Percentiles rank a stretch among this genome's conserved stretches.
Evolutionary conservation across 768 basidiomycete genomes (phyloP).

Genomic region (Dentipellis sp.): DNA sequence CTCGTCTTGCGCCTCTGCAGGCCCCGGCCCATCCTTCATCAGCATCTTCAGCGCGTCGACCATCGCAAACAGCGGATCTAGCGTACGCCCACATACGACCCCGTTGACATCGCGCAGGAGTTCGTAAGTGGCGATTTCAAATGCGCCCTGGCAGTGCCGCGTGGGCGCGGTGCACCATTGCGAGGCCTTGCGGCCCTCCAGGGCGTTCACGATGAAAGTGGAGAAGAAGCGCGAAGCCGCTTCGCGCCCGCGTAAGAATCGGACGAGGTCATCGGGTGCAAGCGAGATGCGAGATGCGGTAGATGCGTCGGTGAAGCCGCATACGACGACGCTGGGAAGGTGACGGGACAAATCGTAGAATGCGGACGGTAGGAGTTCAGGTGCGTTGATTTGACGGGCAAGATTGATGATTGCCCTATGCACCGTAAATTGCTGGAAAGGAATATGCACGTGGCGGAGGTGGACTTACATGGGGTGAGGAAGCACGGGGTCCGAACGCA

Average conservation of each 20-base stretch:
- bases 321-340: slow-evolving; percentile 49
- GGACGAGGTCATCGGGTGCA: slow-evolving; percentile 46
- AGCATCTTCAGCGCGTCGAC: slow-evolving; percentile 9
- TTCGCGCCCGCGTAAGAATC: slow-evolving; percentile 60
- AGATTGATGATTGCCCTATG: slow-evolving; percentile 57
- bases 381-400: slow-evolving; percentile 45
- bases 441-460: neutral
- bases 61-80: slow-evolving; percentile 16
- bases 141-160: slow-evolving; percentile 10
- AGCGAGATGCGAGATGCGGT: slow-evolving; percentile 30
- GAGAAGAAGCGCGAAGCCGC: slow-evolving; percentile 66
- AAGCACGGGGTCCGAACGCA: slow-evolving; percentile 37
- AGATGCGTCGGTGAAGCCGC: slow-evolving; percentile 35
- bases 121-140: slow-evolving; percentile 12
- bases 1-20: slow-evolving; percentile 3
- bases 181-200: slow-evolving; percentile 55
- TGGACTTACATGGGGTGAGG: slow-evolving; percentile 62
- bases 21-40: neutral
- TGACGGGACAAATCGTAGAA: slow-evolving; percentile 75
- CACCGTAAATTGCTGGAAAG: neutral
- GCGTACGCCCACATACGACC: slow-evolving; percentile 7
- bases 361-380: slow-evolving; percentile 59
- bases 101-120: slow-evolving; percentile 14
- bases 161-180: slow-evolving; percentile 11
- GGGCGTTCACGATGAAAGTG: slow-evolving; percentile 65